These are phyloP conservation scores for Trichopus zeylanicus DNA, from an alignment of 116 monocot genomes.

Conservation along the genomic window DNA sequence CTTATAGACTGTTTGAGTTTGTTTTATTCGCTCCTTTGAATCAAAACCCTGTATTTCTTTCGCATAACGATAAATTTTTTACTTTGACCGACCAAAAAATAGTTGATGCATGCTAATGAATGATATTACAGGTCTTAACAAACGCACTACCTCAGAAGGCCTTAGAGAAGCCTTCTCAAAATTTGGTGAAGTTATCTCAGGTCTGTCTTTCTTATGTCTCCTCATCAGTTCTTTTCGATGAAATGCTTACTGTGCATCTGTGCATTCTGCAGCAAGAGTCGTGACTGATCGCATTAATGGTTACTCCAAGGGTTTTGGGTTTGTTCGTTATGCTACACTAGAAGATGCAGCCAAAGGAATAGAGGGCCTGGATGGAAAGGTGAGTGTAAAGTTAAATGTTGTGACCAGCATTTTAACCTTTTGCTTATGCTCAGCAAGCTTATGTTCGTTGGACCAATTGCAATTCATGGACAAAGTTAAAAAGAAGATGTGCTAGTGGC, in stretches of 20 bases:
- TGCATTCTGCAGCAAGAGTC: conserved; percentile 62
- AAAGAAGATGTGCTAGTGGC: no score
- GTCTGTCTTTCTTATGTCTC: conserved; percentile 20
- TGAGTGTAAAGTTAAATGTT: conserved; percentile 13
- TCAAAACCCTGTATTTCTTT: neutral
- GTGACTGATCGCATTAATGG: conserved; percentile 79
- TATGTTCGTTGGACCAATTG: no score
- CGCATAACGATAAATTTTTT: neutral
- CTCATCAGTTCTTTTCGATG: neutral
- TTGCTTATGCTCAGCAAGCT: neutral
- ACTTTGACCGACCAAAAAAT: no score
- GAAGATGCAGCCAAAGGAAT: conserved; percentile 80
- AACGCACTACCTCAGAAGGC: conserved; percentile 81
- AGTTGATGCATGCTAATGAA: neutral
- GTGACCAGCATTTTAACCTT: neutral
- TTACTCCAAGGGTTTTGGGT: conserved; percentile 92
- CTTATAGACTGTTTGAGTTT: no score
- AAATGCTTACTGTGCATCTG: neutral
- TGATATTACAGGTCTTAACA: conserved; percentile 57
- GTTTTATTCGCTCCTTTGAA: no score
- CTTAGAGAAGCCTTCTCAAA: conserved; percentile 74
- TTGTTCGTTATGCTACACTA: conserved; percentile 72
- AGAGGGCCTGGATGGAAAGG: conserved; percentile 98
- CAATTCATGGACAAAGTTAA: no score
- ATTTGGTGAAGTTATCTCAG: conserved; percentile 74